phyloP scores from a whole-genome alignment of 2,329 filamentous ascomycete genomes.

The Alternaria arborescens region DNA sequence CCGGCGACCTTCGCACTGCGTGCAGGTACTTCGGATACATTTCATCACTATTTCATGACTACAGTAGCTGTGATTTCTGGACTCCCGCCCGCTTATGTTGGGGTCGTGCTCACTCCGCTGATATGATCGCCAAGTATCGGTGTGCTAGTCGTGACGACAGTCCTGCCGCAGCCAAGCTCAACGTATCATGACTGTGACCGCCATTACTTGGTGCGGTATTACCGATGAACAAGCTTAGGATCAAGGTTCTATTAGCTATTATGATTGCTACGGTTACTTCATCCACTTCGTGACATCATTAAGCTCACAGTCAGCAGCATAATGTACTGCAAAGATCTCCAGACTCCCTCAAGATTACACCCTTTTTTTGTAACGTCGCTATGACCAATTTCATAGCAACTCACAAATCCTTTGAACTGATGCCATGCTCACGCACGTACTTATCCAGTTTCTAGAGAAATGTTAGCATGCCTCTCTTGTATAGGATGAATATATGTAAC shows the following conservation, averaged over 20 bases:
- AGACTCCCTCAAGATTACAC: background rate
- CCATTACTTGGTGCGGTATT: background rate
- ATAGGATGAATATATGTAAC: conserved; percentile 26
- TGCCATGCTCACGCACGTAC: background rate
- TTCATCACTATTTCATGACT: background rate
- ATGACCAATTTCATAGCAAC: background rate
- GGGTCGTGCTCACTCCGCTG: background rate
- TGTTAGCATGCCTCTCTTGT: conserved; percentile 17
- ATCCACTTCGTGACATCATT: background rate
- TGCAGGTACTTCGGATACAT: background rate
- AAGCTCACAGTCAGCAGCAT: background rate
- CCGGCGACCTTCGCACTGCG: background rate
- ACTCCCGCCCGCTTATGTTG: background rate
- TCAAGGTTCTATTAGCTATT: conserved; percentile 1
- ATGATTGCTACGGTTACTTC: background rate
- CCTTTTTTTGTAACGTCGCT: background rate
- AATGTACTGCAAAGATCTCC: background rate
- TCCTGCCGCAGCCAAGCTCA: background rate
- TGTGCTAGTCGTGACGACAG: conserved; percentile 2
- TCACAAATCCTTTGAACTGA: background rate
- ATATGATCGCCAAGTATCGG: conserved; percentile 6
- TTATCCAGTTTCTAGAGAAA: conserved; percentile 34
- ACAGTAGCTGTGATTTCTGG: conserved; percentile 2
- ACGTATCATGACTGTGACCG: background rate
- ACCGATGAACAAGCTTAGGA: background rate